Conservation (phyloP, 1,284 basidiomycete species). For the Sporisorium reilianum region DNA sequence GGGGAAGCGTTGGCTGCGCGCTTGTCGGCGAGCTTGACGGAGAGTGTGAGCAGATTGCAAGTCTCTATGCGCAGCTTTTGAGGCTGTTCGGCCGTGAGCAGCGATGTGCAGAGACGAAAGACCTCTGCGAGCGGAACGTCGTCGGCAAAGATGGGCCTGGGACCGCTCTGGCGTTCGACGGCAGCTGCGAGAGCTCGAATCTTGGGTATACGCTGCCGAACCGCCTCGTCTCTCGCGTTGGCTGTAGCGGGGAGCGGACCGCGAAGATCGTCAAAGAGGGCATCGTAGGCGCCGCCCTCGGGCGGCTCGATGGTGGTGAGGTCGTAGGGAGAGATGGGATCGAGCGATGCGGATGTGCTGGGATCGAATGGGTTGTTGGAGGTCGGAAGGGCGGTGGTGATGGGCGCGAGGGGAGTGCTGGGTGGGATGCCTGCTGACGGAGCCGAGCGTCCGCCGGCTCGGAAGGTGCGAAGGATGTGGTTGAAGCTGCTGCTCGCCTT, state of each 20-base stretch:
- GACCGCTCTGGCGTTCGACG: constrained; percentile 42
- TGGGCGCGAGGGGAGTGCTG: constrained; percentile 37
- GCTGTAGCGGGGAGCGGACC: constrained; percentile 45
- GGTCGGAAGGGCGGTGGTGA: constrained; percentile 39
- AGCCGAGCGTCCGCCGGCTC: constrained; percentile 25
- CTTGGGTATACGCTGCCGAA: constrained; percentile 40
- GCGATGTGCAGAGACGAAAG: constrained; percentile 47
- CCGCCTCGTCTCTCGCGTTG: constrained; percentile 36
- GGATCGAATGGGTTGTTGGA: constrained; percentile 25
- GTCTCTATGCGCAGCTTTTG: constrained; percentile 48
- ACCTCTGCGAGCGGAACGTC: constrained; percentile 53
- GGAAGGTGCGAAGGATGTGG: constrained; percentile 43
- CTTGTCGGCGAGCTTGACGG: constrained; percentile 53
- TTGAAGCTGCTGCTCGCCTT: constrained; percentile 45
- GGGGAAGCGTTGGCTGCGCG: constrained; percentile 48
- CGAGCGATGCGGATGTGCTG: constrained; percentile 21
- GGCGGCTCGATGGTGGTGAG: constrained; percentile 35
- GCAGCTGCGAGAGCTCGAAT: constrained; percentile 48
- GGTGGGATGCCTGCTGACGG: constrained; percentile 33
- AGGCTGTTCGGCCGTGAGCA: constrained; percentile 52
- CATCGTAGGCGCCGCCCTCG: constrained; percentile 30
- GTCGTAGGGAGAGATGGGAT: constrained; percentile 44
- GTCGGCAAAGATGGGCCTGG: constrained; percentile 38
- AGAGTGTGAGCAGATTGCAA: constrained; percentile 49
- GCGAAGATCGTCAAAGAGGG: constrained; percentile 38